phyloP scores from a whole-genome alignment of 2,329 filamentous ascomycete species.

The Harringtonia lauricola region DNA sequence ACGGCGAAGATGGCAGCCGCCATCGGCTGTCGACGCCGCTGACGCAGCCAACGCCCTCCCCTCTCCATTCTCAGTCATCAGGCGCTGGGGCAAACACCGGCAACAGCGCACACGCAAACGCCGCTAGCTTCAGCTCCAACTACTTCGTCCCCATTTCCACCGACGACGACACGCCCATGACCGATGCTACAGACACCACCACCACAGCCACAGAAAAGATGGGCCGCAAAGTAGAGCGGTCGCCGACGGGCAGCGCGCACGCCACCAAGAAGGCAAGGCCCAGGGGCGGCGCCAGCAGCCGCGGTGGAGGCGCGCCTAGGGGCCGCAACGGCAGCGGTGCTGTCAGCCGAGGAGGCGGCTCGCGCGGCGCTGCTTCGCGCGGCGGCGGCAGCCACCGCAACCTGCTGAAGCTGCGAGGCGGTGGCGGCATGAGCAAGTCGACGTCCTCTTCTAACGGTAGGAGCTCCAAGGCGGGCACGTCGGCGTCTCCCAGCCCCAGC shows the following conservation, averaged over 20 bases:
- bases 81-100: neutral
- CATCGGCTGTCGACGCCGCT: neutral
- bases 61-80: neutral
- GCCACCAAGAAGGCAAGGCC: neutral
- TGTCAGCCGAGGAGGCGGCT: too few relatives aligned
- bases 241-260: neutral
- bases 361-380: neutral
- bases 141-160: neutral
- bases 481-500: neutral
- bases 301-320: neutral
- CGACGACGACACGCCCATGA: constrained; percentile 10
- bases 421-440: neutral
- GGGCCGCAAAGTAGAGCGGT: neutral
- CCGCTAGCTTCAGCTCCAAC: neutral
- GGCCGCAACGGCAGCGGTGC: neutral
- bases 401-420: neutral
- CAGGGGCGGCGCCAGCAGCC: neutral
- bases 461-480: neutral
- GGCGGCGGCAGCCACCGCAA: neutral
- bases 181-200: constrained; percentile 7
- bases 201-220: neutral
- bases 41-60: constrained; percentile 3
- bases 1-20: neutral
- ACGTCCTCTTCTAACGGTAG: neutral
- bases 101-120: neutral